Conservation (phyloP, 2,329 filamentous ascomycete species). For the Botrytis medusae region DNA sequence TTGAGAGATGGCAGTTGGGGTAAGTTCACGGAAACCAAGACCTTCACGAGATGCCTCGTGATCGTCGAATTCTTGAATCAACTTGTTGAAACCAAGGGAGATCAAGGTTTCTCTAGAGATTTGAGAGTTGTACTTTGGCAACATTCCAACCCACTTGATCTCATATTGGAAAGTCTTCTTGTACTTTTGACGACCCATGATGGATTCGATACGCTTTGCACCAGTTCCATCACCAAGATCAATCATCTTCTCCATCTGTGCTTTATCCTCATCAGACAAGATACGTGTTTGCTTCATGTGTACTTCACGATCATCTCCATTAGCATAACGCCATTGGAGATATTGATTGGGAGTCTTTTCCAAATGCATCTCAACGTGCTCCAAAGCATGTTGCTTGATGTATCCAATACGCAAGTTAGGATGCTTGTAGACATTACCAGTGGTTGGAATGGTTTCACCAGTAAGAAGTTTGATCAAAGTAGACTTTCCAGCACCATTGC, state of each 20-base stretch:
- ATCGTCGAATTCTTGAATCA: conserved; percentile 97
- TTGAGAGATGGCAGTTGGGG: conserved; percentile 92
- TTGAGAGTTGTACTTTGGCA: conserved; percentile 91
- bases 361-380: conserved; percentile 99
- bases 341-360: conserved; percentile 99
- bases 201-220: conserved; percentile 72
- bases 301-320: conserved; percentile 95
- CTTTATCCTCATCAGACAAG: conserved; percentile 78
- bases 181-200: conserved; percentile 96
- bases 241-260: conserved; percentile 87
- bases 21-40: conserved; percentile 90
- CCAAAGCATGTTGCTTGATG: conserved; percentile 98
- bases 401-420: conserved; percentile 98
- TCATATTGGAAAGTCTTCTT: conserved; percentile 99
- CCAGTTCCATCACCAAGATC: conserved; percentile 83
- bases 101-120: conserved; percentile 89
- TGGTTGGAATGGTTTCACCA: conserved; percentile 81
- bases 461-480: conserved; percentile 97
- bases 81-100: conserved; percentile 84
- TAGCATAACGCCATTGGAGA: conserved; percentile 95
- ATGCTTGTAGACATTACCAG: conserved; percentile 93
- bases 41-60: conserved; percentile 98
- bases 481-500: conserved; percentile 97
- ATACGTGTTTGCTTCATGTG: conserved; percentile 96
- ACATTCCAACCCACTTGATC: conserved; percentile 85